A percentile compares a stretch with the other conserved stretches of the same genome.
phyloP scores from a whole-genome alignment of 345 rosid species.

The Kandelia obovata region DNA sequence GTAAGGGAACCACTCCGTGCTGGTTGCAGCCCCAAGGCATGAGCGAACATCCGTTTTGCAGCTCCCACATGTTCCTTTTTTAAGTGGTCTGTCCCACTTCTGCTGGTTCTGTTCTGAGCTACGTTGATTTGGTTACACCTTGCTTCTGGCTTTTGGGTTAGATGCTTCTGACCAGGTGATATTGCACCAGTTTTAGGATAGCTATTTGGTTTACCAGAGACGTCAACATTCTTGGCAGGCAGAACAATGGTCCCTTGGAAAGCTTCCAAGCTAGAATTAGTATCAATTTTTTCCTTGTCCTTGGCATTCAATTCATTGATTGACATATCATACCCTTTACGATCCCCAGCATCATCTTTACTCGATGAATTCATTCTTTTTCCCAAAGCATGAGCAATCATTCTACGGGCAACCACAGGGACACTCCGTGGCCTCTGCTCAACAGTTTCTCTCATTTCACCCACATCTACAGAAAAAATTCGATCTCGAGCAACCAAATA shows the following conservation, averaged over 20 bases:
- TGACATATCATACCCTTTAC: slow-evolving; percentile 17
- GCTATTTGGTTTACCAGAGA: slow-evolving; percentile 15
- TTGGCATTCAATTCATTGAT: slow-evolving; percentile 10
- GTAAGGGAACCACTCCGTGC: slow-evolving; percentile 27
- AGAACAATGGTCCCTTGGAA: slow-evolving; percentile 9
- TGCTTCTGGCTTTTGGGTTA: slow-evolving; percentile 18
- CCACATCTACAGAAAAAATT: slow-evolving; percentile 46
- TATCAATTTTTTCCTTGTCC: slow-evolving; percentile 21
- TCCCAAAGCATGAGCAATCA: slow-evolving; percentile 81
- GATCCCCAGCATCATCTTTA: slow-evolving; percentile 18
- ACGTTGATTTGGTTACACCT: slow-evolving; percentile 10
- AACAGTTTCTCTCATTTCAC: slow-evolving; percentile 32
- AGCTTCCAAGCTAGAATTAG: slow-evolving; percentile 20
- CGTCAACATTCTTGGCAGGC: slow-evolving; percentile 8
- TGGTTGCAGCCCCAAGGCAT: slow-evolving; percentile 51
- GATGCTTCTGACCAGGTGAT: slow-evolving; percentile 23
- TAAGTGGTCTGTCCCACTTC: slow-evolving; percentile 34
- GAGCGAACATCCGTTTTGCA: slow-evolving; percentile 64
- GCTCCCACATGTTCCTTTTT: slow-evolving; percentile 55
- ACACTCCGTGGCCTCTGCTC: slow-evolving; percentile 39
- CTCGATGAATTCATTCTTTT: slow-evolving; percentile 25
- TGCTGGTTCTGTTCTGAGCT: slow-evolving; percentile 21
- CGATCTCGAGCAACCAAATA: slow-evolving; percentile 62
- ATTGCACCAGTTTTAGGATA: slow-evolving; percentile 9
- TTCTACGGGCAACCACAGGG: slow-evolving; percentile 63